phyloP scores from a whole-genome alignment of 306 rosid species.

The Benincasa hispida region DNA sequence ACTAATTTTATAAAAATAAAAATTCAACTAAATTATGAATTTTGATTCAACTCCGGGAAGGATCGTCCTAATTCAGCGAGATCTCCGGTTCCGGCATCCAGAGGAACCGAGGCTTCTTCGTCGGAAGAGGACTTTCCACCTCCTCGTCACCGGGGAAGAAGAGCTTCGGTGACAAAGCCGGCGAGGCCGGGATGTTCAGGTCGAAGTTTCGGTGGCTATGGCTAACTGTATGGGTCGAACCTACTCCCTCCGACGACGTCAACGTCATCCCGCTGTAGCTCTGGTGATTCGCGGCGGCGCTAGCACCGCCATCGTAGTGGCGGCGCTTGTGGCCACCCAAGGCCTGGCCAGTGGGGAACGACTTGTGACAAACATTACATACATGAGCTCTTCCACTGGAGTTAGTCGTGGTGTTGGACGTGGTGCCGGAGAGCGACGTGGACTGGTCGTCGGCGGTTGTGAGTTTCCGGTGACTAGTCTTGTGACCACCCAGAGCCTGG shows the following conservation, averaged over 20 bases:
- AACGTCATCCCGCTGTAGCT: conserved; percentile 26
- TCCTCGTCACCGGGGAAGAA: conserved; percentile 44
- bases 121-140: conserved; percentile 76
- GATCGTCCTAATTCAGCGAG: neutral
- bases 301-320: conserved; percentile 71
- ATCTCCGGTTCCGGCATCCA: conserved; percentile 5
- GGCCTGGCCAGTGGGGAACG: conserved; percentile 80
- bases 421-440: conserved; percentile 17
- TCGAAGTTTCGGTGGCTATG: conserved; percentile 50
- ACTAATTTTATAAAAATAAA: neutral
- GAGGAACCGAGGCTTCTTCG: conserved; percentile 41
- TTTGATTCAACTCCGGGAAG: neutral
- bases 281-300: conserved; percentile 5
- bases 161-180: conserved; percentile 40
- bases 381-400: conserved; percentile 39
- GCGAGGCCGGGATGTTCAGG: conserved; percentile 68
- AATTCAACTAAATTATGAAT: neutral
- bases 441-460: neutral
- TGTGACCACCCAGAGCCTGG: conserved; percentile 94
- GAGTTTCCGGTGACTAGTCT: conserved; percentile 78
- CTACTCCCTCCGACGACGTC: conserved; percentile 42
- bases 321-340: conserved; percentile 95
- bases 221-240: conserved; percentile 25
- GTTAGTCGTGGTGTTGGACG: neutral
- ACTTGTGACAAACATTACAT: conserved; percentile 81